Percentiles rank a stretch among this genome's conserved stretches.
Conservation (phyloP, 257 asterid species). For the Striga asiatica region DNA sequence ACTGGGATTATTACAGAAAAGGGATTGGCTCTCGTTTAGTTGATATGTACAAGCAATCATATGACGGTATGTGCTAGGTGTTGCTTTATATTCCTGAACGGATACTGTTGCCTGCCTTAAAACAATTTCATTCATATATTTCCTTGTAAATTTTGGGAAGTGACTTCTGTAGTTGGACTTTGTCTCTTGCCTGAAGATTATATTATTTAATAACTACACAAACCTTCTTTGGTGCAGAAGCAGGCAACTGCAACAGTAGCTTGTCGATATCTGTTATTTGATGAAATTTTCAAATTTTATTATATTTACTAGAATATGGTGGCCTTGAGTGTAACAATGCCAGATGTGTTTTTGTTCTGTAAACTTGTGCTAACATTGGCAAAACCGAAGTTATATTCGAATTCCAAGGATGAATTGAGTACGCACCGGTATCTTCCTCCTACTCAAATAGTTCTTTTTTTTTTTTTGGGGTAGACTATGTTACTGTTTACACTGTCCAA, state of each 20-base stretch:
- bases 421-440: too few relatives aligned
- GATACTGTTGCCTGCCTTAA: too few relatives aligned
- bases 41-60: conserved; percentile 90
- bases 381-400: too few relatives aligned
- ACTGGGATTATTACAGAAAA: conserved; percentile 91
- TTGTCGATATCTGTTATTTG: not conserved
- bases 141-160: not conserved
- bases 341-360: too few relatives aligned
- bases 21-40: conserved; percentile 89
- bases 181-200: not conserved
- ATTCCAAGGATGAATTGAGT: too few relatives aligned
- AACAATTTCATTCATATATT: too few relatives aligned
- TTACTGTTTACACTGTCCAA: too few relatives aligned
- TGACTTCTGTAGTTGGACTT: not conserved
- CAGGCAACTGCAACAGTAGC: not conserved
- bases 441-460: too few relatives aligned
- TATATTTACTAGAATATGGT: conserved; percentile 4
- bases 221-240: not conserved
- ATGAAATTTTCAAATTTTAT: too few relatives aligned
- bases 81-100: not conserved
- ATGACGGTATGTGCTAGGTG: conserved; percentile 42
- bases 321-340: not conserved
- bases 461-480: too few relatives aligned
- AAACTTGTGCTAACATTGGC: too few relatives aligned
- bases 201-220: not conserved